Conservation (phyloP, 2,329 filamentous ascomycete species). For the Metarhizium brunneum region DNA sequence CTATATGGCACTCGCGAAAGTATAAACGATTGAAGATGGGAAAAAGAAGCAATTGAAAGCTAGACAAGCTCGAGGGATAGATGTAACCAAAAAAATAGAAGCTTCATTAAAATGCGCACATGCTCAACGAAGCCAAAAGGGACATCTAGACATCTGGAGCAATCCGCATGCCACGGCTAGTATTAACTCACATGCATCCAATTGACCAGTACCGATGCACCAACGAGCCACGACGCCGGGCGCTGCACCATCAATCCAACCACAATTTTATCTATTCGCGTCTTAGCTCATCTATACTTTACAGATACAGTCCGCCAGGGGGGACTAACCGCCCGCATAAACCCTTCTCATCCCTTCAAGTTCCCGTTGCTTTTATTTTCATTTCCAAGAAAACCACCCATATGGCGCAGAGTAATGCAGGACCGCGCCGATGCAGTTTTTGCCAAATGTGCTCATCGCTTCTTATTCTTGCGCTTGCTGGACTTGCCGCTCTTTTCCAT, state of each 20-base stretch:
- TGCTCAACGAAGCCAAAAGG: not conserved
- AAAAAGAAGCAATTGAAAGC: not conserved
- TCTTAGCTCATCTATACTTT: not conserved
- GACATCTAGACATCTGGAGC: not conserved
- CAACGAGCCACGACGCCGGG: not conserved
- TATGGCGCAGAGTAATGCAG: not conserved
- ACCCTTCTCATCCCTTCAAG: not conserved
- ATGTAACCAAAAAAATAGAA: not conserved
- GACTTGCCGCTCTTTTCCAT: conserved; percentile 26
- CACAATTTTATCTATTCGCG: not conserved
- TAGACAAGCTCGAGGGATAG: not conserved
- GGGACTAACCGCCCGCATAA: not conserved
- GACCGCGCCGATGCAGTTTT: not conserved
- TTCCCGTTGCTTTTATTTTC: not conserved
- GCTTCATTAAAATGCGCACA: not conserved
- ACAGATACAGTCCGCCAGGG: not conserved
- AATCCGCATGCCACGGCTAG: not conserved
- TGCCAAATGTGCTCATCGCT: not conserved
- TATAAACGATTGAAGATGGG: not conserved
- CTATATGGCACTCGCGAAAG: not conserved
- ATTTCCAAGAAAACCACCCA: not conserved
- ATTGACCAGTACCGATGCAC: conserved; percentile 1
- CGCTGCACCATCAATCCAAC: not conserved
- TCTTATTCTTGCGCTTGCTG: conserved; percentile 9
- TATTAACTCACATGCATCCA: not conserved